Base-by-base conservation (phyloP, 2,329 filamentous ascomycete species). In the Fonsecaea nubica region DNA sequence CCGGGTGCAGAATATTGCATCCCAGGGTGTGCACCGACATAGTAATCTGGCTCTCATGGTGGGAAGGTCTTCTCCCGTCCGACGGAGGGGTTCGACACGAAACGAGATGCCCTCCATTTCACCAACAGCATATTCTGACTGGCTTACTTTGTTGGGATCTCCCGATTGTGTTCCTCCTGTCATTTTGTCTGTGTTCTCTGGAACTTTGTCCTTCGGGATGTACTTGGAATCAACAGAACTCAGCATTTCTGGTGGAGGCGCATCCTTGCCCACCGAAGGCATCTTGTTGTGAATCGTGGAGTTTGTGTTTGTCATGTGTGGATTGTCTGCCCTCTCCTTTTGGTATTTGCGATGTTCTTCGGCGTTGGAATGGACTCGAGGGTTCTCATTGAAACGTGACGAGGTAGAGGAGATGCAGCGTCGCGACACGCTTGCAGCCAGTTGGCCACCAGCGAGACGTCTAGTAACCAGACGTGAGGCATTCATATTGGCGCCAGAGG, bases 31-130 rank as follows among this genome's bases (percentile, higher is more conserved):
- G 59, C 68, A 80, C 81, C 68, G 71, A 82, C 80, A 92, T 80
- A 91, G 84, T 76, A 99, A 87, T 71, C 95, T 89, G 48, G 95
- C 93, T 73, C 94, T 89, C 88, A 91, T 97, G 40, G 94, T 99
- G 73, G 87, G 85, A 55, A 86, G 82, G 80, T 95, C 91, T 80
- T 99, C 95, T 74, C 93, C 93, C 8, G 86, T 86, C 58, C 95
- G 87, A 68, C 91, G 88, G 72, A 98, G 80, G n/a, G 95, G 95
- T 84, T 96, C 92, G 75, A 98, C 89, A 77, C 88, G 91, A 81
- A 98, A 97, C 65, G 87, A 86, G 69, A 90, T 91, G 72, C 92
- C 92, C 77, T 96, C 89, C 75, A 97, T 88, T 83, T 97, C 92
- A 76, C 92, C 93, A 74, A 95, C 91, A 53, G 83, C 88, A 67